A percentile compares a stretch with the other conserved stretches of the same genome.
These are phyloP conservation scores for Tetrapisispora nanseiensis DNA, from an alignment of 805 yeast genomes.

Conservation along the genomic window DNA sequence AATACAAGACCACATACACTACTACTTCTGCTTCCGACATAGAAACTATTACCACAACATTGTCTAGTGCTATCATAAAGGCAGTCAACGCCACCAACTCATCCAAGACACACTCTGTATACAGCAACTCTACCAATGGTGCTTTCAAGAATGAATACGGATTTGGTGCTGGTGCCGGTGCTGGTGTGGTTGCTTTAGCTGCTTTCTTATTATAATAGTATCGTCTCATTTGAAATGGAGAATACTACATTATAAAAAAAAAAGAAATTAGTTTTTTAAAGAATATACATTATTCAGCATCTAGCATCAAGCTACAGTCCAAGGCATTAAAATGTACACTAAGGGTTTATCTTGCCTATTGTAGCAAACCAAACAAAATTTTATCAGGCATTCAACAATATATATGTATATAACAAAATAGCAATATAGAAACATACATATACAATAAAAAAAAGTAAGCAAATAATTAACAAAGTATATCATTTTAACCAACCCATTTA, in stretches of 20 bases:
- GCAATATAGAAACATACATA: not conserved
- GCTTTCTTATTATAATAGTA: conserved; percentile 8
- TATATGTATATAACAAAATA: too few species aligned
- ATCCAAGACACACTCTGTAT: conserved; percentile 1
- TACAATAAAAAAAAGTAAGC: not conserved
- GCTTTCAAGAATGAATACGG: conserved; percentile 9
- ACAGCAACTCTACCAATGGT: conserved; percentile 12
- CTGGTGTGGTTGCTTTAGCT: conserved; percentile 10
- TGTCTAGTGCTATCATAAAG: not conserved
- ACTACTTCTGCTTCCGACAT: conserved; percentile 2
- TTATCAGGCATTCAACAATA: too few species aligned
- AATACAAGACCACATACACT: conserved; percentile 3
- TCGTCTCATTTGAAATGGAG: not conserved
- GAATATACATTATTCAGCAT: not conserved
- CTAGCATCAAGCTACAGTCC: not conserved
- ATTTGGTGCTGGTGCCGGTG: conserved; percentile 12
- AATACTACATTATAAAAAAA: too few species aligned
- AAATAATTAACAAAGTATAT: not conserved
- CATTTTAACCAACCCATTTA: too few species aligned
- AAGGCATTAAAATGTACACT: not conserved
- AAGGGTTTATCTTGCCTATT: too few species aligned
- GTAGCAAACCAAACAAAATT: too few species aligned
- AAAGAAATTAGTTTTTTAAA: too few species aligned
- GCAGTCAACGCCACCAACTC: not conserved
- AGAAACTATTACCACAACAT: not conserved